Conservation (phyloP, 2,329 filamentous ascomycete species). For the Elsinoe perseae region DNA sequence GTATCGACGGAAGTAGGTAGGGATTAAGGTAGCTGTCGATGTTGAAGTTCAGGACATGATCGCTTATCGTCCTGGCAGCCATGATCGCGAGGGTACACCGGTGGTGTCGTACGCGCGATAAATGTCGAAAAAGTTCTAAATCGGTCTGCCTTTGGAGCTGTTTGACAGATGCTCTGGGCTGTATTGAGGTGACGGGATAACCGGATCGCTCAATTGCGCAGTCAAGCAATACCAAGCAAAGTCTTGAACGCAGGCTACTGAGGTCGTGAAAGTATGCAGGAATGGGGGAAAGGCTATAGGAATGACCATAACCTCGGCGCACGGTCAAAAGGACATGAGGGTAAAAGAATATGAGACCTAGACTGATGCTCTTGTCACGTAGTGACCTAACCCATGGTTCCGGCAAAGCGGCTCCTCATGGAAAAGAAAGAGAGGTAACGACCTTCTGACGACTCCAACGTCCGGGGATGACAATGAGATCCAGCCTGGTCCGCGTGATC, state of each 20-base stretch:
- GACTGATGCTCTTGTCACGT: slow-evolving; percentile 8
- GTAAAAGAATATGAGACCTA: neutral
- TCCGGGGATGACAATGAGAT: neutral
- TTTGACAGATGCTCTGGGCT: neutral
- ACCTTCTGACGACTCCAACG: slow-evolving; percentile 1
- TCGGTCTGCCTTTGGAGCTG: too few relatives aligned
- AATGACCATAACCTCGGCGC: neutral
- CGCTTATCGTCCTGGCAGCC: neutral
- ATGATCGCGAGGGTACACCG: neutral
- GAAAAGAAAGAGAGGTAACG: neutral
- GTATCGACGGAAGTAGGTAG: slow-evolving; percentile 57
- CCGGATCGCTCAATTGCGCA: too few relatives aligned
- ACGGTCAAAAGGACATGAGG: neutral
- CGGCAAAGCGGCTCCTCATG: slow-evolving; percentile 5
- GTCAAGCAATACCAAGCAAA: too few relatives aligned
- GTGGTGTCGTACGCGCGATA: too few relatives aligned
- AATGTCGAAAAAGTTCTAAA: too few relatives aligned
- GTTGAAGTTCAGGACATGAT: slow-evolving; percentile 50
- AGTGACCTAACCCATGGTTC: neutral
- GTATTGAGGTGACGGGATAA: neutral
- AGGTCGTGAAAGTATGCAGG: neutral
- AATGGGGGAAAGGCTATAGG: neutral
- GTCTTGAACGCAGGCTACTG: neutral
- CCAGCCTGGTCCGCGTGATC: slow-evolving; percentile 5
- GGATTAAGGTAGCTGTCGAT: slow-evolving; percentile 71